A percentile compares a stretch with the other conserved stretches of the same genome.
These are phyloP conservation scores for Diplocarpon mali DNA, from an alignment of 2,329 filamentous ascomycete species.

Conservation along the genomic window DNA sequence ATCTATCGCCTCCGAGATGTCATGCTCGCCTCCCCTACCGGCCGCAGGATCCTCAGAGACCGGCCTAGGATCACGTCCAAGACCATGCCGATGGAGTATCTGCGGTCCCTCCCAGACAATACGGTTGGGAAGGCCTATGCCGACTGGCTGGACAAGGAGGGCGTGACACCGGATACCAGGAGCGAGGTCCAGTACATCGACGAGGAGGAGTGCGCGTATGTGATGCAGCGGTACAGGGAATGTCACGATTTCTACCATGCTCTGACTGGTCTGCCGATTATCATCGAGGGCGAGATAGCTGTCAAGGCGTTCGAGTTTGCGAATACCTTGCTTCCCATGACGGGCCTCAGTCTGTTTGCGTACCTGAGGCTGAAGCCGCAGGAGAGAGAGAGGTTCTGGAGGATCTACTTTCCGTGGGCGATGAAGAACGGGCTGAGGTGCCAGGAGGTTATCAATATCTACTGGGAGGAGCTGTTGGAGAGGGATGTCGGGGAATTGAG, in stretches of 20 bases:
- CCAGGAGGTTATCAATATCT: slow-evolving; percentile 85
- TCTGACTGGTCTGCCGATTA: slow-evolving; percentile 77
- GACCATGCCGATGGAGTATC: slow-evolving; percentile 49
- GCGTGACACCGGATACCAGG: slow-evolving; percentile 85
- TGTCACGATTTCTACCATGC: slow-evolving; percentile 98
- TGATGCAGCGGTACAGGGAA: slow-evolving; percentile 96
- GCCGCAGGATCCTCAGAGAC: slow-evolving; percentile 81
- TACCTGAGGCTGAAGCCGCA: slow-evolving; percentile 50
- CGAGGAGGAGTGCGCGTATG: slow-evolving; percentile 91
- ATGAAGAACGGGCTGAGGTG: slow-evolving; percentile 66
- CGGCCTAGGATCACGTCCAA: slow-evolving; percentile 77
- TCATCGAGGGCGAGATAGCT: slow-evolving; percentile 94
- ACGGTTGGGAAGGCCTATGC: slow-evolving; percentile 76
- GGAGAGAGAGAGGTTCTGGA: slow-evolving; percentile 57
- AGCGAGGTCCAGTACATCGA: slow-evolving; percentile 79
- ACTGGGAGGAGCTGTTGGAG: slow-evolving; percentile 92
- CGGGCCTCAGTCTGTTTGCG: slow-evolving; percentile 72
- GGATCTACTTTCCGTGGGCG: slow-evolving; percentile 82
- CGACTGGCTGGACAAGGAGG: slow-evolving; percentile 86
- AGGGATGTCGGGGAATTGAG: slow-evolving; percentile 71
- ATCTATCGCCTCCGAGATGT: slow-evolving; percentile 82
- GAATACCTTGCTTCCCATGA: slow-evolving; percentile 92
- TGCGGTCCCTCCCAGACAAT: slow-evolving; percentile 61
- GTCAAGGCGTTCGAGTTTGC: slow-evolving; percentile 96
- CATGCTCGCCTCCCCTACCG: slow-evolving; percentile 77